Conservation (phyloP, 2,329 filamentous ascomycete species). For the Penicillium occitanis region DNA sequence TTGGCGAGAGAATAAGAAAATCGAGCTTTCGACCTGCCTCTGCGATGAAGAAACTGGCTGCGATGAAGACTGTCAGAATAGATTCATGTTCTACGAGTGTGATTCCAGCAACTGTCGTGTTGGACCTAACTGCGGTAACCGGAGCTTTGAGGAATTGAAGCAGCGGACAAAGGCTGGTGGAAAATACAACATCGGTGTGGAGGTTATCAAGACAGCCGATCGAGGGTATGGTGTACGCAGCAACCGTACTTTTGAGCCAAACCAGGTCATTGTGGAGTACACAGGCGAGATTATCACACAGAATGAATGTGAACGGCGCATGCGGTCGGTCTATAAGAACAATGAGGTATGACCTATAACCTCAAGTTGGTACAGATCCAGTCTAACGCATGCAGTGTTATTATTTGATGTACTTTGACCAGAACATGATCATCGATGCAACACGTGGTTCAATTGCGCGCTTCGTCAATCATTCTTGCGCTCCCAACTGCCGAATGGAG, state of each 20-base stretch:
- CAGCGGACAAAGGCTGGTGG: slow-evolving; percentile 74
- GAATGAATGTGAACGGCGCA: slow-evolving; percentile 85
- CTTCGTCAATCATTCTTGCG: slow-evolving; percentile 97
- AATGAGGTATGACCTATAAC: slow-evolving; percentile 67
- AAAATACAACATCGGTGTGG: slow-evolving; percentile 88
- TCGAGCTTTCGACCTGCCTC: slow-evolving; percentile 74
- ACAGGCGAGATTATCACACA: slow-evolving; percentile 97
- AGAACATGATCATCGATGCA: slow-evolving; percentile 97
- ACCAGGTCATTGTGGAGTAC: slow-evolving; percentile 98
- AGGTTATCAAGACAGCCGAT: slow-evolving; percentile 87
- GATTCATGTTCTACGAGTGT: slow-evolving; percentile 97
- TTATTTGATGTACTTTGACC: slow-evolving; percentile 97
- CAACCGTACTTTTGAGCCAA: slow-evolving; percentile 80
- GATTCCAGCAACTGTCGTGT: slow-evolving; percentile 85
- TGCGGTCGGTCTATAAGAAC: slow-evolving; percentile 90
- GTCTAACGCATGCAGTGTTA: slow-evolving; percentile 66
- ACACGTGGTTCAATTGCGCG: slow-evolving; percentile 93
- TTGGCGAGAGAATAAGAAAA: slow-evolving; percentile 76
- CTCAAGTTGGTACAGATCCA: background rate
- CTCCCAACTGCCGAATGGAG: slow-evolving; percentile 95
- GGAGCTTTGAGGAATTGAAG: slow-evolving; percentile 78
- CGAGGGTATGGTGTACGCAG: slow-evolving; percentile 89
- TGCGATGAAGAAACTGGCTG: slow-evolving; percentile 78
- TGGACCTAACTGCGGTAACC: slow-evolving; percentile 78
- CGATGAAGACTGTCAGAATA: slow-evolving; percentile 86